Evolutionary conservation across 2,329 filamentous ascomycete genomes (phyloP).

Genomic region (Pseudocercospora musae): DNA sequence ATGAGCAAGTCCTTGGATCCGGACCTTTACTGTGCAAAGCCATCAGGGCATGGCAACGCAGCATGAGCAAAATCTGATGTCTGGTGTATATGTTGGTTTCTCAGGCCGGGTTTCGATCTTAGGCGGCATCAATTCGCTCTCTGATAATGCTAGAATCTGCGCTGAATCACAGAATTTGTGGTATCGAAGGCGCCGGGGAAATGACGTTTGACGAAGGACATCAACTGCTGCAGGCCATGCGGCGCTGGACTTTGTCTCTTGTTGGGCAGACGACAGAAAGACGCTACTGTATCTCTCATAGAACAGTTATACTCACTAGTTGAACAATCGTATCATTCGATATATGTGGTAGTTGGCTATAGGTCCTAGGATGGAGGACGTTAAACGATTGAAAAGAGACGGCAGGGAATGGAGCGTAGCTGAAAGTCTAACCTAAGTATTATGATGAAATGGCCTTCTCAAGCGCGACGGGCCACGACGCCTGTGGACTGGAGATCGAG

Average conservation of each 20-base stretch:
- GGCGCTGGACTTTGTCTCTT: too few relatives aligned
- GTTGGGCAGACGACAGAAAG: too few relatives aligned
- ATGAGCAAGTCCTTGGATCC: neutral
- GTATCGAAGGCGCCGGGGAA: neutral
- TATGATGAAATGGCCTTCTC: conserved; percentile 32
- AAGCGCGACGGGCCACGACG: conserved; percentile 34
- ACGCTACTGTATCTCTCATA: too few relatives aligned
- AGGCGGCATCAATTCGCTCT: neutral
- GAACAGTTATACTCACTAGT: conserved; percentile 31
- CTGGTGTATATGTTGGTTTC: neutral
- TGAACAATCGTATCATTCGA: conserved; percentile 34
- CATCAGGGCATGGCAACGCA: too few relatives aligned
- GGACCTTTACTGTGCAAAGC: neutral
- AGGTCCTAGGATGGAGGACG: conserved; percentile 24
- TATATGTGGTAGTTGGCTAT: conserved; percentile 19
- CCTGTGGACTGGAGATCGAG: conserved; percentile 36
- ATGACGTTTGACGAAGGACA: neutral
- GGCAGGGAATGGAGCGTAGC: conserved; percentile 33
- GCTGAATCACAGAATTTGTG: neutral
- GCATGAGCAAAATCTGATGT: neutral
- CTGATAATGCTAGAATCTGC: neutral
- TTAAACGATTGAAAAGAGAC: conserved; percentile 35
- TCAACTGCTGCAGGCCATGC: neutral
- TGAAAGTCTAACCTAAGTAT: conserved; percentile 30
- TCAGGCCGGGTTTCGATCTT: neutral